Percentiles rank a stretch among this genome's conserved stretches.
phyloP scores from a whole-genome alignment of 1,284 basidiomycete genomes.

The Melampsora americana region DNA sequence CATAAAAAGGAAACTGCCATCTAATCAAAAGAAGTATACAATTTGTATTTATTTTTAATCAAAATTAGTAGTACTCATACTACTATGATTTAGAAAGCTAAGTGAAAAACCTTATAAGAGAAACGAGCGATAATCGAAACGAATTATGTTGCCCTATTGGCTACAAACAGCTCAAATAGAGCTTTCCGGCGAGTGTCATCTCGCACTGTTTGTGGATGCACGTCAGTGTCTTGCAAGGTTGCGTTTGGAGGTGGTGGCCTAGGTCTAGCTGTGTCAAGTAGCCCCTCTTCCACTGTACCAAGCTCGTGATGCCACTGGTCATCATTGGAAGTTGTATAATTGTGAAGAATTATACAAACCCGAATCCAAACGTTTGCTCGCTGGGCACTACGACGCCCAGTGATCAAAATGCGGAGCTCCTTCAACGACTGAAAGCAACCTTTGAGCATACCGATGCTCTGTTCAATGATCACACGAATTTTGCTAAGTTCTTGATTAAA shows the following conservation, averaged over 20 bases:
- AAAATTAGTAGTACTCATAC: too few relatives aligned
- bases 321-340: not conserved
- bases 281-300: not conserved
- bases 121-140: too few relatives aligned
- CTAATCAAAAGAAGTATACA: too few relatives aligned
- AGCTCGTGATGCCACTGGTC: not conserved
- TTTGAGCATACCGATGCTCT: constrained; percentile 7
- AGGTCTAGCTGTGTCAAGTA: not conserved
- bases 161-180: too few relatives aligned
- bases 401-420: not conserved
- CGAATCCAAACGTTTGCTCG: not conserved
- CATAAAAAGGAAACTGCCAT: too few relatives aligned
- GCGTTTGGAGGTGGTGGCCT: not conserved
- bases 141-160: too few relatives aligned
- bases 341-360: not conserved
- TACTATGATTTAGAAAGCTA: too few relatives aligned
- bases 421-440: not conserved
- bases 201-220: too few relatives aligned
- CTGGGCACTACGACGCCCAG: not conserved
- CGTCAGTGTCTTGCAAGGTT: not conserved
- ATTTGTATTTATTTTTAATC: too few relatives aligned
- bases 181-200: too few relatives aligned
- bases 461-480: not conserved
- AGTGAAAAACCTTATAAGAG: too few relatives aligned
- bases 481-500: too few relatives aligned